Evolutionary conservation across 2,329 filamentous ascomycete genomes (phyloP).

Genomic region (Penicillium sp.): DNA sequence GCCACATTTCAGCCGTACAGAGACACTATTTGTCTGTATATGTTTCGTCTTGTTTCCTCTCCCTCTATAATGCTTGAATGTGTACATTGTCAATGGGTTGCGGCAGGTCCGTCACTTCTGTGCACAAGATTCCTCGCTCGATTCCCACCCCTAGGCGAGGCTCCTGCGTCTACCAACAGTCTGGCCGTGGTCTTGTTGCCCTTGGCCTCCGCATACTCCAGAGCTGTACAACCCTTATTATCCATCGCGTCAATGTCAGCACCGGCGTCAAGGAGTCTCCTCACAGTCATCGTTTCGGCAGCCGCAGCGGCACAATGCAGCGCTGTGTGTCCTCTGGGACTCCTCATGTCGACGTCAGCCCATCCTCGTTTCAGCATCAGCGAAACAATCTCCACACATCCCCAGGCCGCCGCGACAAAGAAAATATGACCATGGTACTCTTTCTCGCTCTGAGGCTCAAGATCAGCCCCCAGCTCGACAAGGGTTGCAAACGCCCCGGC

Average conservation of each 20-base stretch:
- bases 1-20: neutral
- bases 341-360: conserved; percentile 5
- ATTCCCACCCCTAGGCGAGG: neutral
- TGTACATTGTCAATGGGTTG: neutral
- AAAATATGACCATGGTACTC: neutral
- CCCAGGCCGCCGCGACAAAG: neutral
- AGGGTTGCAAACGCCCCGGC: conserved; percentile 3
- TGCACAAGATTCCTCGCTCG: neutral
- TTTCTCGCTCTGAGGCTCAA: neutral
- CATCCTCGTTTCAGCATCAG: neutral
- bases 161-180: neutral
- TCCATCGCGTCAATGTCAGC: neutral
- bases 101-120: neutral
- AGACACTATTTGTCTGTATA: neutral
- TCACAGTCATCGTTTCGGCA: neutral
- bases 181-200: neutral
- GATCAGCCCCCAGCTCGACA: conserved; percentile 1
- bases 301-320: neutral
- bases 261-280: neutral
- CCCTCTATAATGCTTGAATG: neutral
- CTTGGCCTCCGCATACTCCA: neutral
- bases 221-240: neutral
- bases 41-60: neutral
- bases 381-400: neutral
- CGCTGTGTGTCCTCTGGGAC: neutral